These are phyloP conservation scores for Hymenochaete sp. DNA, from an alignment of 1,284 basidiomycete genomes.

Conservation along the genomic window DNA sequence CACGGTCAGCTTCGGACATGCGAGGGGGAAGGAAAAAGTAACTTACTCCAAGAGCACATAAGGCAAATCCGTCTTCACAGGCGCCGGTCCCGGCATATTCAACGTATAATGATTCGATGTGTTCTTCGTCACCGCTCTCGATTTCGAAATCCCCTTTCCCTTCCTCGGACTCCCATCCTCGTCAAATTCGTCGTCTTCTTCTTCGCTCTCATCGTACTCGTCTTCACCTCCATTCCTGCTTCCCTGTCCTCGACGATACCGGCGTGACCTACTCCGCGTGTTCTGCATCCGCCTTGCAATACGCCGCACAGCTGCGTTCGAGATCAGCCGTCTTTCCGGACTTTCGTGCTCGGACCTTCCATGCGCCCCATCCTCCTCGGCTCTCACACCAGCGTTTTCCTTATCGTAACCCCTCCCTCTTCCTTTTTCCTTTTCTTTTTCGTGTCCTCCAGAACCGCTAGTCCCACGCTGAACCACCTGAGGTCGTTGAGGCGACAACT, in stretches of 20 bases:
- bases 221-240: slow-evolving; percentile 33
- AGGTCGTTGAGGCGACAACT: slow-evolving; percentile 8
- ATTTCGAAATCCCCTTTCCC: not conserved
- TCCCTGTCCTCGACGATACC: slow-evolving; percentile 27
- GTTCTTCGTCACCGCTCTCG: slow-evolving; percentile 37
- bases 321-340: slow-evolving; percentile 36
- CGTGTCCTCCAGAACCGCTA: not conserved
- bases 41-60: slow-evolving; percentile 76
- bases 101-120: slow-evolving; percentile 74
- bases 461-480: not conserved
- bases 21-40: slow-evolving; percentile 21
- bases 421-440: not conserved
- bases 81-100: slow-evolving; percentile 56
- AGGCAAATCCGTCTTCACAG: slow-evolving; percentile 51
- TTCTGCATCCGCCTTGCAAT: slow-evolving; percentile 40
- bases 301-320: slow-evolving; percentile 61
- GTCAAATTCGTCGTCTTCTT: slow-evolving; percentile 27
- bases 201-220: slow-evolving; percentile 34
- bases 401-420: not conserved
- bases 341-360: slow-evolving; percentile 31
- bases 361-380: not conserved
- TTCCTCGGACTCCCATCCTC: slow-evolving; percentile 21
- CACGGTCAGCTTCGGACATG: not conserved
- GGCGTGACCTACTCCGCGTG: slow-evolving; percentile 23
- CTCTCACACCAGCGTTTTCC: slow-evolving; percentile 1